phyloP scores from a whole-genome alignment of 2,329 filamentous ascomycete species.

The Calonectria pteridis region DNA sequence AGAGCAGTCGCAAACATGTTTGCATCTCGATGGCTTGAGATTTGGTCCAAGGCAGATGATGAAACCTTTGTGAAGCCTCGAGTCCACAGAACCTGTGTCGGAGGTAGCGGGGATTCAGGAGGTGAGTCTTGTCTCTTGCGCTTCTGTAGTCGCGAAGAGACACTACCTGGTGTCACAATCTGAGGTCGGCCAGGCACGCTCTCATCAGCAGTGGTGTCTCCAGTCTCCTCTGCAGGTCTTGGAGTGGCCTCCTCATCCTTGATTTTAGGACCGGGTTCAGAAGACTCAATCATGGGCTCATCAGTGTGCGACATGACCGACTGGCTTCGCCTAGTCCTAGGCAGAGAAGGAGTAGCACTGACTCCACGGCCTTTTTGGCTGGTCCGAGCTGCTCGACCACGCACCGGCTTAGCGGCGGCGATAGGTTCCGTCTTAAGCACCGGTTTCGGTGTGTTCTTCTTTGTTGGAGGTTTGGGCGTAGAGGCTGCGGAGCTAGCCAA shows the following conservation, averaged over 20 bases:
- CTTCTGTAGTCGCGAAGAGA: conserved; percentile 60
- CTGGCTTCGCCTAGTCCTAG: conserved; percentile 56
- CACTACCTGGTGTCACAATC: conserved; percentile 52
- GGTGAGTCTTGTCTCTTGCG: conserved; percentile 69
- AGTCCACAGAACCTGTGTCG: conserved; percentile 79
- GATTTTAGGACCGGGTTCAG: conserved; percentile 56
- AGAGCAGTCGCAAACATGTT: conserved; percentile 84
- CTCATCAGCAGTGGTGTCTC: conserved; percentile 69
- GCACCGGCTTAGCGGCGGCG: conserved; percentile 38
- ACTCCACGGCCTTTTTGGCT: conserved; percentile 50
- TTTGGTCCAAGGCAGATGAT: conserved; percentile 79
- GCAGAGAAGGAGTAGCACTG: conserved; percentile 52
- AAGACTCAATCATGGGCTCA: conserved; percentile 60
- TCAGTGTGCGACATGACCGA: conserved; percentile 62
- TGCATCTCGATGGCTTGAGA: conserved; percentile 80
- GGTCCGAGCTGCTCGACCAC: conserved; percentile 53
- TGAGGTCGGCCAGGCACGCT: conserved; percentile 56
- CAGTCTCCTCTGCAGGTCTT: conserved; percentile 64
- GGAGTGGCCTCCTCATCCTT: conserved; percentile 73
- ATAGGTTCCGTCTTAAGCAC: conserved; percentile 40
- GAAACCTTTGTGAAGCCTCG: conserved; percentile 81
- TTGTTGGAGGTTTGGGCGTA: conserved; percentile 43
- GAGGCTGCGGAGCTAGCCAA: conserved; percentile 48
- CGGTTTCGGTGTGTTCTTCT: conserved; percentile 52
- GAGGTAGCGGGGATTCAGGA: conserved; percentile 63